Evolutionary conservation across 345 rosid species (phyloP), one percentile per base, ranked within the genome.

Genomic region (Litchi chinensis): DNA sequence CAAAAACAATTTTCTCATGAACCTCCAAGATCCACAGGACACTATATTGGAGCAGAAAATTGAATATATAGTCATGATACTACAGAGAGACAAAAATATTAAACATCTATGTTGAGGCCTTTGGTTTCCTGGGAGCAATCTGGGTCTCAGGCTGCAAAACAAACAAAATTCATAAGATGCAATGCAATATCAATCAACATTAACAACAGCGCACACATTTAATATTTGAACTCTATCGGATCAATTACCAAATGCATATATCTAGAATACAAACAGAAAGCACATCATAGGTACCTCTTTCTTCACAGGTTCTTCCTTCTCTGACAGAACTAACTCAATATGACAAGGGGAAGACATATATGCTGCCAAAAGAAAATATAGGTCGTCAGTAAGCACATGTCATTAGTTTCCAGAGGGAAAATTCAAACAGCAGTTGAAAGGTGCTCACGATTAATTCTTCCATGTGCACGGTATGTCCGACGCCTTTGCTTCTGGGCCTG

Each of bases 341-440:
- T 91, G 93, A 60, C 96, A 90, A 5, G 94, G 98, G 8, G 89
- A 88, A 46, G 96, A 89, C 96, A 91, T 91, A 79, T 89, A 91
- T 40, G 94, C 95, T 91, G 89, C 78, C 65, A 68, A 68, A 52
- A 28, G 10, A 41, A 82, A 82, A n/a, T 13, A 21, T 6, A n/a
- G 21, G 37, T 50, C 21, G 65, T 1, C 22, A 50, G 70, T 16
- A 39, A 67, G 66, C 13, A 40, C 39, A 18, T 7, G 4, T 12
- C 28, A 8, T 21, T 41, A 16, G 9, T 40, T 5, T 9, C 48
- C 22, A 64, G 68, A 1, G 11, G 22, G 7, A 18, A 15, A 69
- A 19, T 19, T 63, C 56, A 69, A 26, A 52, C 5, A 10, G 11
- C 15, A 10, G 19, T 63, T 28, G 32, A 37, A 70, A 56, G 10